A percentile compares a stretch with the other conserved stretches of the same genome.
phyloP scores from a whole-genome alignment of 345 rosid genomes.

The Passiflora organensis region DNA sequence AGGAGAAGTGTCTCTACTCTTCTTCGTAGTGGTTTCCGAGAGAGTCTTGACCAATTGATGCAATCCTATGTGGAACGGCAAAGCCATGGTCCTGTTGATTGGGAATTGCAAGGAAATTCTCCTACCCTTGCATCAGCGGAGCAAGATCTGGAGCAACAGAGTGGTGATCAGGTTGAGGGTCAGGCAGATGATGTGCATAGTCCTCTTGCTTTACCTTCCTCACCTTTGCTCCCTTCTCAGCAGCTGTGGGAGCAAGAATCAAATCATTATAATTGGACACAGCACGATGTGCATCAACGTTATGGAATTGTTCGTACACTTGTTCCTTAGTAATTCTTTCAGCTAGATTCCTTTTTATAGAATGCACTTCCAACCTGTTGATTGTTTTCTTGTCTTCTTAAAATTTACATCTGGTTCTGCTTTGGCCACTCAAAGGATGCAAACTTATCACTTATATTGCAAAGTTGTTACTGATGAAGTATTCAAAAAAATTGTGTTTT shows the following conservation, averaged over 20 bases:
- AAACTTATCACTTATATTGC: neutral
- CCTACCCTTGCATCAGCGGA: slow-evolving; percentile 37
- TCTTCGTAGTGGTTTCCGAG: slow-evolving; percentile 83
- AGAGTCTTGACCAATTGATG: slow-evolving; percentile 76
- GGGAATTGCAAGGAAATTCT: slow-evolving; percentile 63
- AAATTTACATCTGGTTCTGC: neutral
- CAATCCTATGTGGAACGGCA: slow-evolving; percentile 87
- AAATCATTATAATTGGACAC: slow-evolving; percentile 52
- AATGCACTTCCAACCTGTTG: too few relatives aligned
- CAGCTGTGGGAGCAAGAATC: slow-evolving; percentile 63
- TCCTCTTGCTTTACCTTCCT: slow-evolving; percentile 46
- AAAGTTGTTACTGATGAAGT: neutral
- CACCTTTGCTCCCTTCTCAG: slow-evolving; percentile 41
- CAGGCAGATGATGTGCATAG: slow-evolving; percentile 39
- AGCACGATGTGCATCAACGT: slow-evolving; percentile 57
- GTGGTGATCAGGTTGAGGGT: slow-evolving; percentile 40
- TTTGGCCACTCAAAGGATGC: neutral
- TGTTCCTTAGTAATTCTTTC: slow-evolving; percentile 2
- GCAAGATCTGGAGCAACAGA: slow-evolving; percentile 55
- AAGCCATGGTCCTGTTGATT: slow-evolving; percentile 52
- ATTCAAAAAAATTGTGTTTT: too few relatives aligned
- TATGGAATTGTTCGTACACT: slow-evolving; percentile 60
- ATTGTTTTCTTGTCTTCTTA: neutral
- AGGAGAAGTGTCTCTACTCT: slow-evolving; percentile 97
- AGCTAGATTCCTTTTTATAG: neutral